Base-by-base conservation (phyloP, 495 filamentous ascomycete genomes). In the Talaromyces thailandensis region DNA sequence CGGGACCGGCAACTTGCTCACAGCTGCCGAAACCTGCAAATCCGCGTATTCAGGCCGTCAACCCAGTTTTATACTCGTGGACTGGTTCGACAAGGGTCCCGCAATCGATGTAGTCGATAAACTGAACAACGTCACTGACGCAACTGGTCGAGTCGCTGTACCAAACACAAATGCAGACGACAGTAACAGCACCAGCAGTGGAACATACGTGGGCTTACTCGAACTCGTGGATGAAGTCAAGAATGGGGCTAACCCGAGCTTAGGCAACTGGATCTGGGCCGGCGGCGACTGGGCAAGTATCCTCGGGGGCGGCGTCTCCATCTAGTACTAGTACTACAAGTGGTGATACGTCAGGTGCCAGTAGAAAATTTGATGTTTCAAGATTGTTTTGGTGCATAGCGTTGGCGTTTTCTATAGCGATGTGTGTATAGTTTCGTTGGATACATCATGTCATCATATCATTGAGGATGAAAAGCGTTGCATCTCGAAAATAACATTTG, bases 1-100 rank as follows among this genome's bases (percentile, higher is more conserved):
- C 16, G 75, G 75, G 9, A 76, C 68, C 1, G 87, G 88, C 1
- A 85, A 86, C 57, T 74, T 91, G 23, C 87, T 87, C 24, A 70
- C 75, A 37, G 79, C 88, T 4, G 82, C 81, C 21, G 69, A 77
- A 25, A 74, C 69, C 26, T 92, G 89, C 66, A 70, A 77, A 60
- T 68, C 64, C 1, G 68, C 79, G 31, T 92, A 82, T 76, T 60
- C 48, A 11, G 80, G 81, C 12, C 69, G 69, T 31, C 82, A 81
- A 64, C 88, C 88, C 4, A 79, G 78, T 0, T 91, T 89, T 63
- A 79, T 91, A 53, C 76, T 93, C 23, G 87, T 92, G 4, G 89
- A 93, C 69, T 92, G 90, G 72, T 90, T 83, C 64, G 82, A 88
- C 62, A 73, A 83, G 52, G 89, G 87, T 0, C 77, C 84, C 0